Evolutionary conservation across 2,329 filamentous ascomycete genomes (phyloP).

Genomic region (Exserohilum turcica): DNA sequence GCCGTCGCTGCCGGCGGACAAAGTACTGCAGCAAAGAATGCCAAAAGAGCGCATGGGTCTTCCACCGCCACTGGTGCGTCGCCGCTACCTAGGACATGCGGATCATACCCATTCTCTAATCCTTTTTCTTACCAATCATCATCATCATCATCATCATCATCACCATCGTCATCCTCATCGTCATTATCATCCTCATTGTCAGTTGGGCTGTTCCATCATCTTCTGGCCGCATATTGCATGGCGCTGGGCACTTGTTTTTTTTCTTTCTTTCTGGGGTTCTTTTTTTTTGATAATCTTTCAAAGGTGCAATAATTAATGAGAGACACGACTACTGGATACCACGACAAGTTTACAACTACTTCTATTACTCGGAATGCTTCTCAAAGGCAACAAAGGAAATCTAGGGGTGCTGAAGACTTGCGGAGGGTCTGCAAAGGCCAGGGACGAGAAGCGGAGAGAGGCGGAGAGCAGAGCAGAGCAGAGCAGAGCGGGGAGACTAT

Average conservation of each 20-base stretch:
- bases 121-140: constrained; percentile 26
- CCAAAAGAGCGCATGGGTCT: constrained; percentile 98
- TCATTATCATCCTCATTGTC: constrained; percentile 31
- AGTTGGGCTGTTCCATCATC: constrained; percentile 31
- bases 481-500: constrained; percentile 28
- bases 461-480: no score
- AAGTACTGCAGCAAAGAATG: constrained; percentile 99
- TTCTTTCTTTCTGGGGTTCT: background rate
- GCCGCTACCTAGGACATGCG: constrained; percentile 60
- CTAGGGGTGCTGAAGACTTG: constrained; percentile 26
- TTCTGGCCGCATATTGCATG: constrained; percentile 51
- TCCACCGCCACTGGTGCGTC: constrained; percentile 97
- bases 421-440: constrained; percentile 13
- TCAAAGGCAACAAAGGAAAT: constrained; percentile 24
- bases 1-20: constrained; percentile 89
- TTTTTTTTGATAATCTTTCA: constrained; percentile 34
- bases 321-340: constrained; percentile 47
- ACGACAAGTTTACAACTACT: constrained; percentile 18
- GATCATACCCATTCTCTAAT: constrained; percentile 29
- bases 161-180: background rate
- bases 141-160: constrained; percentile 12
- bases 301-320: constrained; percentile 48
- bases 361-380: constrained; percentile 38
- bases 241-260: constrained; percentile 36
- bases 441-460: background rate